Evolutionary conservation across 768 basidiomycete species (phyloP), one percentile per base, ranked within the genome.

Genomic region (Paxillus involutus): DNA sequence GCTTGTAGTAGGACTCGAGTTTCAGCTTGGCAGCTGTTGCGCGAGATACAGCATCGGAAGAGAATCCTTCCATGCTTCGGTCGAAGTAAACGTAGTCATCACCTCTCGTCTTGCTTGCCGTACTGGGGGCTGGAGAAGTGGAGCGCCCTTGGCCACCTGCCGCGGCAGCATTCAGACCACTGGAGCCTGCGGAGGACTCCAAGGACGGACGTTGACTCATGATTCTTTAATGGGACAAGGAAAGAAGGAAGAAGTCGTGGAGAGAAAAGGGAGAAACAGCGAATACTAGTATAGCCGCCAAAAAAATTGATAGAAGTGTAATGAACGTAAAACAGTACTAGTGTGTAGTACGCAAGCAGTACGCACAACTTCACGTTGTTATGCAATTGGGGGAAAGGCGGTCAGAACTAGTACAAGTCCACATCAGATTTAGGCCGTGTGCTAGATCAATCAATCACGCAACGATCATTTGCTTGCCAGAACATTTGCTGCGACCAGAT

Each of bases 1-100:
- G 89, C 73, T 98, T 98, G 80, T 99, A 99, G 77, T 88, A 98
- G 44, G 95, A 91, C 73, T 96, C 95, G 52, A 99, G 86, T 73
- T 97, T 97, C 71, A 98, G 84, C 70, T 97, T 97, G 17, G 95
- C 94, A 24, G 90, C 91, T 45, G 93, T 96, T 8, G 92, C 88
- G 47, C 90, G 89, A 53, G 94, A 92, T 49, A 93, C 80, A 17
- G 92, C 89, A 66, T 91, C 87, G 59, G 93, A 84, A 16, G 88
- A 88, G 77, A 96, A 95, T 53, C 82, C 84, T 40, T 79, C 74
- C 1, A 89, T 89, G 48, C 86, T 86, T 57, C 96, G 82, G 71
- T 97, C 89, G 71, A 98, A 99, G 77, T 95, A 96, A 63, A 98
- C 94, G 73, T 98, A 95, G 80, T 86, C 82, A 32, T 64, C 60